These are phyloP conservation scores for Stellera chamaejasme DNA, from an alignment of 345 rosid genomes.

Conservation along the genomic window DNA sequence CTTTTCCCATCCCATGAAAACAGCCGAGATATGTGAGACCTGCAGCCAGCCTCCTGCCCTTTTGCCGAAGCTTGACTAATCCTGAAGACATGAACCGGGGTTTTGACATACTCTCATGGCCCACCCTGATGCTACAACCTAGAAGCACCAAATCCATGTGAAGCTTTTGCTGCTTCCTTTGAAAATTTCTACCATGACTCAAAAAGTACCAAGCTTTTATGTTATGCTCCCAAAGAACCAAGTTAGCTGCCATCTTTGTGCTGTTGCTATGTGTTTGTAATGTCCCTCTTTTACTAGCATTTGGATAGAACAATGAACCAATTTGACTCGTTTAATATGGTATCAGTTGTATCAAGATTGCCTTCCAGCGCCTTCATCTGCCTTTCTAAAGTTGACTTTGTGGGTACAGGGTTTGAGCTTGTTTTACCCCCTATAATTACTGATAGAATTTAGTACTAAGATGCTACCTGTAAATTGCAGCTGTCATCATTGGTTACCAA, in stretches of 20 bases:
- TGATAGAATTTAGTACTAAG: too few relatives aligned
- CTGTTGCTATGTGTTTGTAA: constrained; percentile 26
- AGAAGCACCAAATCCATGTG: constrained; percentile 58
- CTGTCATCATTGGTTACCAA: too few relatives aligned
- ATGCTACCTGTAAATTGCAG: too few relatives aligned
- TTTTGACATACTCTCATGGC: constrained; percentile 53
- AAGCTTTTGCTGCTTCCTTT: constrained; percentile 33
- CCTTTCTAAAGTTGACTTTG: too few relatives aligned
- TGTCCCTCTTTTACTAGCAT: constrained; percentile 14
- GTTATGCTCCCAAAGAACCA: constrained; percentile 45
- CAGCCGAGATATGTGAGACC: constrained; percentile 93
- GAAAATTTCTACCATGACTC: constrained; percentile 48
- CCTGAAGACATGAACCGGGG: constrained; percentile 90
- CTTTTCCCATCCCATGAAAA: constrained; percentile 66
- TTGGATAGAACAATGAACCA: constrained; percentile 20
- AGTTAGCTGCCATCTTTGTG: constrained; percentile 35
- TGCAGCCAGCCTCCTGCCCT: constrained; percentile 79
- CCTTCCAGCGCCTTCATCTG: background rate
- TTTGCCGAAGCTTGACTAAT: constrained; percentile 84
- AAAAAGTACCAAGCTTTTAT: constrained; percentile 51
- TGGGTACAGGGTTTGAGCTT: too few relatives aligned
- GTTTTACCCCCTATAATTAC: too few relatives aligned
- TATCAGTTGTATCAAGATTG: constrained; percentile 25
- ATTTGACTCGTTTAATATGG: constrained; percentile 24
- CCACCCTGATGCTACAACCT: constrained; percentile 67